Conservation (phyloP, 768 basidiomycete species). For the Phlegmacium glaucopus region DNA sequence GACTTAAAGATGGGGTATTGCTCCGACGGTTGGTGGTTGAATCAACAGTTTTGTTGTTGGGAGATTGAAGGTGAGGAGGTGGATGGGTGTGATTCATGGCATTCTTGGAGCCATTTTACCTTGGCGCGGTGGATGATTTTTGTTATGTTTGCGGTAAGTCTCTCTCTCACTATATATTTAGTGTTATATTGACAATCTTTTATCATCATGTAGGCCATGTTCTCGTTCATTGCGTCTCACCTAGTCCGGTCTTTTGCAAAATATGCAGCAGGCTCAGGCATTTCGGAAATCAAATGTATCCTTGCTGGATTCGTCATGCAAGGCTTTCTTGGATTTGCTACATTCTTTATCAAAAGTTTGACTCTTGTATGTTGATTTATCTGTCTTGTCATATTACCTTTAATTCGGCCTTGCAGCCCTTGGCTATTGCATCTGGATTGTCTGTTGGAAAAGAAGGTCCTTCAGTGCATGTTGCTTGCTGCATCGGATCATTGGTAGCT, state of each 20-base stretch:
- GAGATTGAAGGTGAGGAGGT: slow-evolving; percentile 83
- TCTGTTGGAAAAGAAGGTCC: slow-evolving; percentile 99
- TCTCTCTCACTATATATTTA: background rate
- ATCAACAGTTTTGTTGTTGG: slow-evolving; percentile 98
- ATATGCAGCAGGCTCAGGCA: slow-evolving; percentile 97
- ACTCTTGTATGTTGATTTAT: slow-evolving; percentile 63
- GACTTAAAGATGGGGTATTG: slow-evolving; percentile 99
- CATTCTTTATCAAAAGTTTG: slow-evolving; percentile 91
- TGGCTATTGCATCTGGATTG: slow-evolving; percentile 94
- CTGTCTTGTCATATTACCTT: background rate
- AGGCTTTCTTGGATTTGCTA: slow-evolving; percentile 86
- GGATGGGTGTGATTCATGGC: slow-evolving; percentile 88
- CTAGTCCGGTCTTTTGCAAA: slow-evolving; percentile 86
- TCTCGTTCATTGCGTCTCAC: slow-evolving; percentile 85
- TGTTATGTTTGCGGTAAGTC: slow-evolving; percentile 82
- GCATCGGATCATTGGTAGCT: slow-evolving; percentile 89
- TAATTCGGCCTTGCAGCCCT: slow-evolving; percentile 54
- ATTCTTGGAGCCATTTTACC: slow-evolving; percentile 76
- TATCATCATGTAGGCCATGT: slow-evolving; percentile 52
- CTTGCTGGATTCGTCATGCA: slow-evolving; percentile 97
- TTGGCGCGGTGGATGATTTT: slow-evolving; percentile 81
- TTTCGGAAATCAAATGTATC: slow-evolving; percentile 98
- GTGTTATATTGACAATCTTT: slow-evolving; percentile 3
- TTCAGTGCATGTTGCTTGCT: slow-evolving; percentile 95
- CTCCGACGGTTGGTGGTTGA: slow-evolving; percentile 96